phyloP scores from a whole-genome alignment of 345 rosid species.

The Syzygium grande region DNA sequence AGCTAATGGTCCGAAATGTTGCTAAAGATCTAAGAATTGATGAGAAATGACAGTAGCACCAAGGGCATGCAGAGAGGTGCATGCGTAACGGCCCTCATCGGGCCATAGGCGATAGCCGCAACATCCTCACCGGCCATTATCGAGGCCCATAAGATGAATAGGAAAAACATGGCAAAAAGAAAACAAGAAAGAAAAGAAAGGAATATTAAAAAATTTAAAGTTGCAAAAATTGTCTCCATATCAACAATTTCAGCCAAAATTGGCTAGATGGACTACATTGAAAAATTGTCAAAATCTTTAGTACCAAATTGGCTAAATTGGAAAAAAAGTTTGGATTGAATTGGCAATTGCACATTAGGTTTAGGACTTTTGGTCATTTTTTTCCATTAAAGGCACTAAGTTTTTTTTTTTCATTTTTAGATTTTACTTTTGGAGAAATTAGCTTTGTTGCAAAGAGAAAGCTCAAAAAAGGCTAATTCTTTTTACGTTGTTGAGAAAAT shows the following conservation, averaged over 20 bases:
- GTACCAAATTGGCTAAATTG: neutral
- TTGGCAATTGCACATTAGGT: rapidly evolving
- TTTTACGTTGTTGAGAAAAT: neutral
- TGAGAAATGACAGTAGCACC: neutral
- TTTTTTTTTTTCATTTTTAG: neutral
- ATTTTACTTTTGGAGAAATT: too few species aligned
- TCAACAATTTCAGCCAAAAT: rapidly evolving
- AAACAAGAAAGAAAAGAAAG: too few species aligned
- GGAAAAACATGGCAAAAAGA: too few species aligned
- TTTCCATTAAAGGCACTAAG: neutral
- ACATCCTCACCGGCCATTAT: rapidly evolving
- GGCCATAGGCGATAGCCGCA: neutral
- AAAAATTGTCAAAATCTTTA: neutral
- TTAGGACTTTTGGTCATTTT: neutral
- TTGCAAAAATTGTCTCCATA: neutral
- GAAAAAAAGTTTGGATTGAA: neutral
- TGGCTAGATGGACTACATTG: rapidly evolving
- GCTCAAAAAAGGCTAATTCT: too few species aligned
- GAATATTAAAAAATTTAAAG: rapidly evolving
- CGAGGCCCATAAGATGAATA: neutral
- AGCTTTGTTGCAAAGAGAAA: neutral
- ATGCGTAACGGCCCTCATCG: neutral
- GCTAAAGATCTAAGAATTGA: neutral
- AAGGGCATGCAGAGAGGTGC: neutral
- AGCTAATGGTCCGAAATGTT: too few species aligned